Base-by-base conservation (phyloP, 208 protist species). In the Trypanosoma platydactyli region DNA sequence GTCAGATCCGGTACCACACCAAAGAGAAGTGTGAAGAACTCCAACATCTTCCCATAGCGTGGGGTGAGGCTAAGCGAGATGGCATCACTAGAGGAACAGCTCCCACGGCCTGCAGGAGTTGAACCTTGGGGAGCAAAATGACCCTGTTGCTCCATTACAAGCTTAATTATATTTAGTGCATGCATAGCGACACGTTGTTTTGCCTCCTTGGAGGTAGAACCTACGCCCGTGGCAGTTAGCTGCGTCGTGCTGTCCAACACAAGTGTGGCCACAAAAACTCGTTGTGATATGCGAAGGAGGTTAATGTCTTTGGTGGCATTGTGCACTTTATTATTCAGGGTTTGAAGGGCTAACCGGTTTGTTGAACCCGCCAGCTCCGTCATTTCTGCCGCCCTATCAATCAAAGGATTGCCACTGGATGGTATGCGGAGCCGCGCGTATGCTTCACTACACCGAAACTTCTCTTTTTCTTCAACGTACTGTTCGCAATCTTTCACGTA, bases 161-260 rank as follows among this genome's bases (percentile, higher is more conserved):
- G 64, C 25, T 55, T 60, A 30, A 80, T 15, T 20, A 80, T 77
- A 45, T 75, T 55, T 27, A 94, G 49, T 29, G 88, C 88, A 66
- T 94, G 84, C 42, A 69, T 77, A 6, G 88, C 88, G 29, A 79
- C 89, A 48, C 73, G 73, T n/a, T 71, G 75, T 63, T 83, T 79
- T 6, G 89, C 85, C 41, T 68, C 62, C 29, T 88, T 90, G 40
- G 46, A 44, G 27, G 35, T 83, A 6, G 48, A 50, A 5, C 61
- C 79, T 33, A 90, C 81, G 5, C 85, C 89, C 0, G 65, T 85
- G 2, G 88, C 88, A 11, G 58, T 63, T 11, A 90, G 51, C 15
- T 71, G 55, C 2, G 57, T 64, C 29, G 44, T 16, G 18, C 62
- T 40, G 53, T 94, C 84, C 12, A 91, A 68, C 2, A 69, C 18